Evolutionary conservation across 2,329 filamentous ascomycete genomes (phyloP), one percentile per base, ranked within the genome.

Genomic region (Fonsecaea nubica): DNA sequence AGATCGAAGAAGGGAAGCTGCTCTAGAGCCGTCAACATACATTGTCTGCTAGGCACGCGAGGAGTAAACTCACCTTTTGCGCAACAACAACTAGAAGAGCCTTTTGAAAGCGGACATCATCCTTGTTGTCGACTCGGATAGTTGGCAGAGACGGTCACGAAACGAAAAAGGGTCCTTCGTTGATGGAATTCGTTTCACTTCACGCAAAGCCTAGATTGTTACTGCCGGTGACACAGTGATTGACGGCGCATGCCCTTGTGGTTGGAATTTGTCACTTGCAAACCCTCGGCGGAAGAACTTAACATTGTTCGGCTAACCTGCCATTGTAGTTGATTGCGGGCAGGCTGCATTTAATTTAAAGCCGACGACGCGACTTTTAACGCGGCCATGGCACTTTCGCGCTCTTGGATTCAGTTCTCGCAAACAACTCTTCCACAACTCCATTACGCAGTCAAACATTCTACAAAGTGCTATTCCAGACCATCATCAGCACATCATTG

Each of bases 1-100:
- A 55, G 35, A 50, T 42, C 25, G 32, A 36, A 50, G 25, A 55
- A 38, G 58, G 35, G 21, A 42, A 36, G 30, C 32, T 15, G n/a
- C 48, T 62, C 45, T 58, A 58, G 32, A 18, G 36, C 32, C 18
- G 54, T 67, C 62, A 67, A 58, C 50, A 25, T 55, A 38, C 13
- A 53, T 61, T 21, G 45, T 21, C 18, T 50, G 32, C 25, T 52
- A 36, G 30, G 8, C 48, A 35, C 30, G n/a, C 30, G 40, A 33
- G 15, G 56, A 42, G 36, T 9, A 10, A n/a, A 58, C 45, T 50
- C 18, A 50, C 45, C 45, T 50, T 50, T 50, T 25, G 45, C 21
- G 35, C 56, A 45, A 57, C 21, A 45, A 7, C 32, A 35, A 60
- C 58, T 52, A 52, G 30, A 10, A 50, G 18, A 25, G 8, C 21